These are phyloP conservation scores for Chionographis japonica DNA, from an alignment of 106 monocot species.

Conservation along the genomic window DNA sequence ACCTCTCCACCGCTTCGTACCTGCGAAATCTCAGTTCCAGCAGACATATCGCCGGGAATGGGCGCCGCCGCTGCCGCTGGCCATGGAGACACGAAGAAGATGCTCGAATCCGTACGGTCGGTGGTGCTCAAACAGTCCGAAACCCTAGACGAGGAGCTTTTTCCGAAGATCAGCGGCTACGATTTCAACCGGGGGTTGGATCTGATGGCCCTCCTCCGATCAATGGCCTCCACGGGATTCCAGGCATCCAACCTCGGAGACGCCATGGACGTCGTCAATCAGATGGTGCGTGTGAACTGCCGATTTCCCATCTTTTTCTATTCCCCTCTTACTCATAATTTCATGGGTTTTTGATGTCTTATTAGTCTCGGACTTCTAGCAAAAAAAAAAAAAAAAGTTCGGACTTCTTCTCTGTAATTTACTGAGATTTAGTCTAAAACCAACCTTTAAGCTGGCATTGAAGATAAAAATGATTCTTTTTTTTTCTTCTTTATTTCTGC, in stretches of 20 bases:
- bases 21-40: no score
- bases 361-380: no score
- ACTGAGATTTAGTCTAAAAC: no score
- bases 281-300: slow-evolving; percentile 52
- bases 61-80: no score
- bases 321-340: background rate
- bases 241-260: slow-evolving; percentile 95
- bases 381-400: no score
- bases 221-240: slow-evolving; percentile 79
- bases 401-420: no score
- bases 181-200: slow-evolving; percentile 80
- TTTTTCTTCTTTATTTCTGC: background rate
- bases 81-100: slow-evolving; percentile 10
- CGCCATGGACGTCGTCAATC: slow-evolving; percentile 69
- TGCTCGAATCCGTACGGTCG: slow-evolving; percentile 50
- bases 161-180: slow-evolving; percentile 64
- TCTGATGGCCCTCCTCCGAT: slow-evolving; percentile 41
- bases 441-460: no score
- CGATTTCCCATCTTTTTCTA: background rate
- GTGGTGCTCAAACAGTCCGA: slow-evolving; percentile 84
- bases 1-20: no score
- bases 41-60: no score
- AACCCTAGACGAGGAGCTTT: slow-evolving; percentile 42
- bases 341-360: no score
- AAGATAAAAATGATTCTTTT: background rate